Base-by-base conservation (phyloP, 225 moss, liverwort and hornwort genomes). In the Pseudisothecium myosuroides region DNA sequence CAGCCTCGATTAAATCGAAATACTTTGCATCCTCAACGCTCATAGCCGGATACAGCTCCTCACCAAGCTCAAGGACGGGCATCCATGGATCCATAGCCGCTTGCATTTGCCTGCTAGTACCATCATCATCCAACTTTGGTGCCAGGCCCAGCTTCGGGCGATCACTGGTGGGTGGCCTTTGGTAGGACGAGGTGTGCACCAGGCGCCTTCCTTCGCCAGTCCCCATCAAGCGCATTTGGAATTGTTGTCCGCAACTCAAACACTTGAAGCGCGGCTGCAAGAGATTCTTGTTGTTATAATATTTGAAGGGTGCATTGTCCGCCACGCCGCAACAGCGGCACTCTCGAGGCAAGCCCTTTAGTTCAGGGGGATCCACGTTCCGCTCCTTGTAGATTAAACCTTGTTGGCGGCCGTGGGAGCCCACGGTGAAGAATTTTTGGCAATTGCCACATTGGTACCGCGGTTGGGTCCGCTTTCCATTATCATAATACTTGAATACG, bases 401-500 rank as follows among this genome's bases (percentile, higher is more conserved):
- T 0, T 26, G 26, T 0, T 4, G 17, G 9, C 10, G n/a, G 10
- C 58, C 17, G 5, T n/a, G 16, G n/a, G 56, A 27, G 58, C n/a
- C 79, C 15, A 11, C 0, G 26, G 79, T 79, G 58, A 79, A 58
- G 11, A 11, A 2, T 3, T 79, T 79, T 4, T 56, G 17, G 7
- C 58, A 79, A 6, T 79, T 26, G 27, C 17, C 4, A 1, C 58
- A 79, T 17, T 79, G n/a, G 7, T 39, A 79, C 7, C 58, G 27
- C 3, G 39, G 27, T 7, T 79, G 58, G 11, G 4, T 58, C 37
- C 15, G 26, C 79, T 79, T 58, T 1, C 58, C 17, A 7, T 79
- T 56, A 17, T 79, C 23, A 6, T 10, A 79, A 27, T 79, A 79
- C 58, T 58, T 56, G 39, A n/a, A 79, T 7, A 9, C 11, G 2